Percentiles rank a stretch among this genome's conserved stretches.
phyloP scores from a whole-genome alignment of 495 filamentous ascomycete genomes.

The Penicillium nucicola region DNA sequence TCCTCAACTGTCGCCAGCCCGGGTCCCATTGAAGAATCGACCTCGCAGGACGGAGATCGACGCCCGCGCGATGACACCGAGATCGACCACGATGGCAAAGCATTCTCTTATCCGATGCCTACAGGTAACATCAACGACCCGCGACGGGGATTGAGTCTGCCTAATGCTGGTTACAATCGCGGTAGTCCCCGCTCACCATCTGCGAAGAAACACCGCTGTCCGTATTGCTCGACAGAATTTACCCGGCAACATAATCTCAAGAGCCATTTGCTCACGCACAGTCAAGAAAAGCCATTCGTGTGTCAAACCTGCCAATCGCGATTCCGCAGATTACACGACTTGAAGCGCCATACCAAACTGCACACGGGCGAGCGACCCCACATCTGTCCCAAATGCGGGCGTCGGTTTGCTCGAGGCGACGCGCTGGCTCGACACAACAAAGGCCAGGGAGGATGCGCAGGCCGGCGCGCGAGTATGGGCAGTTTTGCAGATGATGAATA shows the following conservation, averaged over 20 bases:
- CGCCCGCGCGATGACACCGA: slow-evolving; percentile 36
- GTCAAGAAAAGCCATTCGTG: slow-evolving; percentile 95
- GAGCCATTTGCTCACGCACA: slow-evolving; percentile 95
- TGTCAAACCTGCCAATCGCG: slow-evolving; percentile 86
- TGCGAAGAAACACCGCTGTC: slow-evolving; percentile 90
- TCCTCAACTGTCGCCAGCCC: slow-evolving; percentile 46
- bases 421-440: slow-evolving; percentile 93
- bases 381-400: slow-evolving; percentile 87
- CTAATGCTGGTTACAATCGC: slow-evolving; percentile 60
- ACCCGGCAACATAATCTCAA: slow-evolving; percentile 99
- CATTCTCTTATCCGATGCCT: slow-evolving; percentile 53
- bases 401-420: slow-evolving; percentile 93
- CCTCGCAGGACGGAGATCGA: slow-evolving; percentile 42
- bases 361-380: slow-evolving; percentile 97
- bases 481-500: slow-evolving; percentile 82
- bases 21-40: slow-evolving; percentile 44
- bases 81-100: slow-evolving; percentile 45
- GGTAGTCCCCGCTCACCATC: slow-evolving; percentile 67
- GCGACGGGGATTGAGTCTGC: slow-evolving; percentile 71
- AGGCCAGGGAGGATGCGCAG: slow-evolving; percentile 92
- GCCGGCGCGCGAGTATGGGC: slow-evolving; percentile 80
- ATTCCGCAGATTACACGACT: slow-evolving; percentile 88
- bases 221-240: slow-evolving; percentile 93
- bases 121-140: slow-evolving; percentile 43
- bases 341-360: slow-evolving; percentile 94